phyloP scores from a whole-genome alignment of 2,329 filamentous ascomycete genomes.

The Verticillium alfalfae region DNA sequence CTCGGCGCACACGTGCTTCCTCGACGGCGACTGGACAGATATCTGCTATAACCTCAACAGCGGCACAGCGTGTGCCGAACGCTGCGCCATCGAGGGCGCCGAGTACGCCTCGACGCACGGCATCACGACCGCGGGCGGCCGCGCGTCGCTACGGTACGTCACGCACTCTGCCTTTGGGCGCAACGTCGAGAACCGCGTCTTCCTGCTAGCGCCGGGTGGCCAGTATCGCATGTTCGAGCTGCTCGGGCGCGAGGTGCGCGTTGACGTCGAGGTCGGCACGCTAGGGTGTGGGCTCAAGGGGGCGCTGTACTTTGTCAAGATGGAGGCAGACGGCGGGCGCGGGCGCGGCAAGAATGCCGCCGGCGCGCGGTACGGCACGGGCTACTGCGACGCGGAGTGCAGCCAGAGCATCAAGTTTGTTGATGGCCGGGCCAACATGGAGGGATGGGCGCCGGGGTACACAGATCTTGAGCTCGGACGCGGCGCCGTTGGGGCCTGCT shows the following conservation, averaged over 20 bases:
- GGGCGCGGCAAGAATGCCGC: constrained; percentile 30
- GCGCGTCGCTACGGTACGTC: constrained; percentile 44
- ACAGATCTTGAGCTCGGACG: constrained; percentile 45
- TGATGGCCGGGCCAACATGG: constrained; percentile 34
- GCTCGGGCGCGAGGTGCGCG: constrained; percentile 57
- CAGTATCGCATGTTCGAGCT: constrained; percentile 58
- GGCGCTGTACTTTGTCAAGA: constrained; percentile 54
- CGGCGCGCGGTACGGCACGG: constrained; percentile 50
- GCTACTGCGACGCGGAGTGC: constrained; percentile 44
- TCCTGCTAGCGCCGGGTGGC: constrained; percentile 48
- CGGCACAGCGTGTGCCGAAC: constrained; percentile 29
- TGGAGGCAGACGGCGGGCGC: constrained; percentile 47
- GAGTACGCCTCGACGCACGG: constrained; percentile 38
- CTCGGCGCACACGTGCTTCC: constrained; percentile 41
- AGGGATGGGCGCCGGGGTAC: constrained; percentile 37
- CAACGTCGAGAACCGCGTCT: constrained; percentile 44
- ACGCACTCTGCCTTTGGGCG: constrained; percentile 24
- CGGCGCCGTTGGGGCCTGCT: constrained; percentile 47
- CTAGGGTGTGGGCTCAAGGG: constrained; percentile 61
- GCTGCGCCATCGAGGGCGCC: constrained; percentile 41
- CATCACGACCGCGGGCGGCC: constrained; percentile 36
- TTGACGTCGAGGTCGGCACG: constrained; percentile 60
- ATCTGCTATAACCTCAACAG: constrained; percentile 22
- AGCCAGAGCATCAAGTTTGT: constrained; percentile 40
- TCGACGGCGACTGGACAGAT: constrained; percentile 31